Percentiles rank a stretch among this genome's conserved stretches.
These are phyloP conservation scores for Peronospora farinosa DNA, from an alignment of 352 stramenopile genomes.

Conservation along the genomic window DNA sequence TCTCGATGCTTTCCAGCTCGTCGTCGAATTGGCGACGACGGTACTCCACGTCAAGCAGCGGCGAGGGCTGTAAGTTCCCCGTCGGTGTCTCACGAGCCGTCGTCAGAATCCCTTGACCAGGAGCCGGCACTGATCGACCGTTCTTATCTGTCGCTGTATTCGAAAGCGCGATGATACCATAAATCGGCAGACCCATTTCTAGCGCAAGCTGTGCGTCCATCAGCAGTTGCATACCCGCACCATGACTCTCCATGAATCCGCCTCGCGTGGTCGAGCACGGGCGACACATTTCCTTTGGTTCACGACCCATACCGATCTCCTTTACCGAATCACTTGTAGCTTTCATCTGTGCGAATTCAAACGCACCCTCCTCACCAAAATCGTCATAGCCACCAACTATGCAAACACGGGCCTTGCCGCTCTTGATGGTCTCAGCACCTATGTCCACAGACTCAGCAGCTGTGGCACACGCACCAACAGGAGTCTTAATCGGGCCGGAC, in stretches of 20 bases:
- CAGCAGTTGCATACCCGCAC: conserved; percentile 80
- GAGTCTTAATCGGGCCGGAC: conserved; percentile 85
- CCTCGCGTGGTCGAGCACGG: conserved; percentile 71
- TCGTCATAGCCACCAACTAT: conserved; percentile 85
- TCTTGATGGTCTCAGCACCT: conserved; percentile 85
- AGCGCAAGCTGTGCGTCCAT: conserved; percentile 85
- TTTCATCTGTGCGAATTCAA: conserved; percentile 88
- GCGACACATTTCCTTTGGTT: conserved; percentile 78
- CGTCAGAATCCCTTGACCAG: conserved; percentile 82
- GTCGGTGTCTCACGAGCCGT: conserved; percentile 54
- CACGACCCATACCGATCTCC: conserved; percentile 68
- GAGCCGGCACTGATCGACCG: conserved; percentile 73
- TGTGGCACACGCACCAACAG: conserved; percentile 80
- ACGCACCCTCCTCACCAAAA: conserved; percentile 79
- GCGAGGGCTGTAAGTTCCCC: conserved; percentile 29
- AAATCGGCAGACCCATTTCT: conserved; percentile 85
- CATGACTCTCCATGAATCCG: conserved; percentile 87
- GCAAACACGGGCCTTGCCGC: conserved; percentile 76
- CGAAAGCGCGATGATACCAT: conserved; percentile 72
- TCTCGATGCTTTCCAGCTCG: conserved; percentile 64
- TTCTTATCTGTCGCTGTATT: conserved; percentile 88
- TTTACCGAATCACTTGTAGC: conserved; percentile 82
- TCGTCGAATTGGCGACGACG: conserved; percentile 69
- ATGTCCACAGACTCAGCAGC: conserved; percentile 85
- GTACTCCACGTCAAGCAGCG: conserved; percentile 65